Evolutionary conservation across 768 basidiomycete species (phyloP).

Genomic region (Coprinopsis marcescibilis): DNA sequence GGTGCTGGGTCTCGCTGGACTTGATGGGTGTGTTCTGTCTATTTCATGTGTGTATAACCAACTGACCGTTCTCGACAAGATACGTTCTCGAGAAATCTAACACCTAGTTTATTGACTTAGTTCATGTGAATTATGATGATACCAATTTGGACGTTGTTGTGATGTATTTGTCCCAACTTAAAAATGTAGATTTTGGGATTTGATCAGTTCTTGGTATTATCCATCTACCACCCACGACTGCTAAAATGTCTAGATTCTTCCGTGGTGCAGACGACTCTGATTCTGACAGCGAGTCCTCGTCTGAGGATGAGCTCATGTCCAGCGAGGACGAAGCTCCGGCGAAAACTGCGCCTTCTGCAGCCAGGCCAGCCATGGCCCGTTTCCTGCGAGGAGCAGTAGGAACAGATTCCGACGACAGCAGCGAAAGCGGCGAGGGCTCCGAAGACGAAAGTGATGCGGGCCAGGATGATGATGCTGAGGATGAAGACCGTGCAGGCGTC

Average conservation of each 20-base stretch:
- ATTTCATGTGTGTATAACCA: background rate
- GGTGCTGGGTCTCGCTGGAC: slow-evolving; percentile 53
- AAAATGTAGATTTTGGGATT: slow-evolving; percentile 5
- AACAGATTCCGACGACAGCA: slow-evolving; percentile 50
- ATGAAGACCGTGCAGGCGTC: slow-evolving; percentile 64
- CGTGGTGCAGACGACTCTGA: slow-evolving; percentile 78
- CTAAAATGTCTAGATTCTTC: slow-evolving; percentile 82
- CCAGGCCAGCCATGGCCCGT: slow-evolving; percentile 67
- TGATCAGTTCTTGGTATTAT: slow-evolving; percentile 7
- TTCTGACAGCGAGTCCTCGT: slow-evolving; percentile 41
- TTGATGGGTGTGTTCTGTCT: slow-evolving; percentile 54
- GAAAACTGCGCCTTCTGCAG: slow-evolving; percentile 38
- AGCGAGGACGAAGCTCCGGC: slow-evolving; percentile 59
- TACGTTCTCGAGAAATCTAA: slow-evolving; percentile 5
- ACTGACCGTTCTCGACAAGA: slow-evolving; percentile 1
- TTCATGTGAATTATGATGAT: background rate
- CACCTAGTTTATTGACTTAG: background rate
- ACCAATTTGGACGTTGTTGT: background rate
- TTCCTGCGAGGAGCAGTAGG: slow-evolving; percentile 67
- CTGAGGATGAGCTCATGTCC: slow-evolving; percentile 75
- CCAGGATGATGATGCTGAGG: slow-evolving; percentile 50
- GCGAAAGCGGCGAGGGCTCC: slow-evolving; percentile 52
- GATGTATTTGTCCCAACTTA: slow-evolving; percentile 6
- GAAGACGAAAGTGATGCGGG: slow-evolving; percentile 36
- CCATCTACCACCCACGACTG: no score